A percentile compares a stretch with the other conserved stretches of the same genome.
phyloP scores from a whole-genome alignment of 1,284 basidiomycete genomes.

The Rugosomyces carneus region DNA sequence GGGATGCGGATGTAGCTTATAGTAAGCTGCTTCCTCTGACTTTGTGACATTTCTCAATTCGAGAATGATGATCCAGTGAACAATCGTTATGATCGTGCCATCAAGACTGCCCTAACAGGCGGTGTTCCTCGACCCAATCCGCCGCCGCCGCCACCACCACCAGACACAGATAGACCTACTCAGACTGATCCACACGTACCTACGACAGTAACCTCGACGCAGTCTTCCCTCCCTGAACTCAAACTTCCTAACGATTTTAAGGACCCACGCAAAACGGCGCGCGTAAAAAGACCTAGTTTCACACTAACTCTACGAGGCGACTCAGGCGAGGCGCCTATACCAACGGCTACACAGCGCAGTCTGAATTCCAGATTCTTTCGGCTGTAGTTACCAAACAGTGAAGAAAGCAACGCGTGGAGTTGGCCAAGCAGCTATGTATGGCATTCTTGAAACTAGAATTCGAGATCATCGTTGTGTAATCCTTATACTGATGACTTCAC shows the following conservation, averaged over 20 bases:
- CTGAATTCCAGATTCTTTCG: conserved; percentile 16
- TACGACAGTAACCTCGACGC: neutral
- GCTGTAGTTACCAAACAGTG: conserved; percentile 2
- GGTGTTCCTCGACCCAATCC: conserved; percentile 16
- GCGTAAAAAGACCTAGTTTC: conserved; percentile 14
- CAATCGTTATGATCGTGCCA: conserved; percentile 38
- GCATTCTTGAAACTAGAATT: no score
- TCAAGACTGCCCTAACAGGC: conserved; percentile 42
- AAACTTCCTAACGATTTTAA: conserved; percentile 12
- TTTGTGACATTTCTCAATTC: neutral
- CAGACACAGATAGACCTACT: neutral
- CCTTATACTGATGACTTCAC: no score
- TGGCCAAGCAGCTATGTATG: no score
- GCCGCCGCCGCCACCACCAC: conserved; percentile 15
- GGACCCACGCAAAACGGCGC: conserved; percentile 14
- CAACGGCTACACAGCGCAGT: conserved; percentile 1
- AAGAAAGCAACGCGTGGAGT: neutral
- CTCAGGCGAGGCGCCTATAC: neutral
- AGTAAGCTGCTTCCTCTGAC: conserved; percentile 18
- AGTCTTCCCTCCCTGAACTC: conserved; percentile 14
- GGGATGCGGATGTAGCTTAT: conserved; percentile 28
- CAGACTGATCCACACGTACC: neutral
- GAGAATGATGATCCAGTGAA: conserved; percentile 32
- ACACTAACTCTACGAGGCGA: conserved; percentile 3
- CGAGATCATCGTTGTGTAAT: no score